Base-by-base conservation (phyloP, 495 filamentous ascomycete species). In the Penicillium mononematosum region DNA sequence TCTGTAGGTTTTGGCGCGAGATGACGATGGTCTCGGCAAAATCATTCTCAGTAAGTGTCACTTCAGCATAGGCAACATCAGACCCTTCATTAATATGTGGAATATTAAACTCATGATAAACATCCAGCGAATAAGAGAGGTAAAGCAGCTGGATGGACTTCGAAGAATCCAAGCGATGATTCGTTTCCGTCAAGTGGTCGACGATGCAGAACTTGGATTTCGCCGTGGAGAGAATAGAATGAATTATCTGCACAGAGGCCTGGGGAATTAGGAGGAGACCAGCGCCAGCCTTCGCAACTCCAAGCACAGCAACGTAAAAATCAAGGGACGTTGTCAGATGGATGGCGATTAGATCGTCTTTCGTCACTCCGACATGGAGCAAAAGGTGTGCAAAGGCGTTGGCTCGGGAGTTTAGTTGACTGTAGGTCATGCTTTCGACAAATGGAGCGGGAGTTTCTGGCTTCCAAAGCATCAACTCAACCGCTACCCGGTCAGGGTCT, bases 241-340 rank as follows among this genome's bases (percentile, higher is more conserved):
- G 59, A 12, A 86, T 71, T 38, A 85, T 75, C 25, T 83, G 72
- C 0, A 56, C 24, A 3, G 90, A 87, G 0, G 83, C 85, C n/a
- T 75, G 81, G 11, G 87, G 83, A 1, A 85, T 76, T 14, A 94
- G 71, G 0, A 93, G 68, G 67, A 93, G 91, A 31, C 85, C 90
- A 52, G 84, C 85, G 9, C 89, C 89, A 12, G 81, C 71, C 56
- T 93, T 92, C 4, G 89, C 63, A 17, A 88, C 79, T 0, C 85
- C 91, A 22, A 95, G 74, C 24, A 93, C 86, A 0, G 84, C 77
- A 22, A 84, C 74, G 65, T 92, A 93, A 0, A 90, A 70, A 6
- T 85, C 69, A 2, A 84, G 58, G 0, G 83, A 88, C 59, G 90
- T 91, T 24, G 90, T 81, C 79, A 92, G 85, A 22, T 83, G 75